These are phyloP conservation scores for Fusarium subtropicale DNA, from an alignment of 2,329 filamentous ascomycete species.

Conservation along the genomic window DNA sequence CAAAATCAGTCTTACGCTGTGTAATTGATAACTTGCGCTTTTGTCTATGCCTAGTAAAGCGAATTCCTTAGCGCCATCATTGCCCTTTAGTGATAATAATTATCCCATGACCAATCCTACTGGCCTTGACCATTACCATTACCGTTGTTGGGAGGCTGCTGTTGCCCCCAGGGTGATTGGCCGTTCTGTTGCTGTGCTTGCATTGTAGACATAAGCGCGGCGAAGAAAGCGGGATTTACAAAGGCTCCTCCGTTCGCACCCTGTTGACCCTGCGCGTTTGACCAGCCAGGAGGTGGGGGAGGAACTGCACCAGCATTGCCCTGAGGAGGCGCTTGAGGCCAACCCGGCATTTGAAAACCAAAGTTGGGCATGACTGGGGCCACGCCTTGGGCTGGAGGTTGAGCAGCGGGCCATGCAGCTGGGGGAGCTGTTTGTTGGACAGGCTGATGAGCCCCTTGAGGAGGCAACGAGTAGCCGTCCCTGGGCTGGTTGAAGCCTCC, in stretches of 20 bases:
- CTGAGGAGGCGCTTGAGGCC: constrained; percentile 52
- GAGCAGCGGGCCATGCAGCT: constrained; percentile 30
- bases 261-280: constrained; percentile 49
- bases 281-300: constrained; percentile 56
- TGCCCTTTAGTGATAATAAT: constrained; percentile 11
- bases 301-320: constrained; percentile 52
- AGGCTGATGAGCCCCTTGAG: constrained; percentile 46
- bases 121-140: constrained; percentile 46
- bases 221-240: constrained; percentile 69
- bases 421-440: constrained; percentile 50
- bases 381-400: constrained; percentile 31
- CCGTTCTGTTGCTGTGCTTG: constrained; percentile 51
- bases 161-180: constrained; percentile 47
- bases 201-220: constrained; percentile 60
- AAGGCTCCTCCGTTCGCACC: constrained; percentile 56
- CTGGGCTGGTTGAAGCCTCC: constrained; percentile 51
- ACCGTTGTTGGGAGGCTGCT: constrained; percentile 47
- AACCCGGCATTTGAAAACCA: constrained; percentile 59
- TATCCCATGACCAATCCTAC: constrained; percentile 15
- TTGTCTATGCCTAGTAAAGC: constrained; percentile 35
- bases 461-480: constrained; percentile 58
- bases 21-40: constrained; percentile 22
- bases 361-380: constrained; percentile 51
- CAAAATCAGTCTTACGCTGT: constrained; percentile 14
- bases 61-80: constrained; percentile 32